Conservation (phyloP, 169 alveolate species). For the Cryptosporidium meleagridis region DNA sequence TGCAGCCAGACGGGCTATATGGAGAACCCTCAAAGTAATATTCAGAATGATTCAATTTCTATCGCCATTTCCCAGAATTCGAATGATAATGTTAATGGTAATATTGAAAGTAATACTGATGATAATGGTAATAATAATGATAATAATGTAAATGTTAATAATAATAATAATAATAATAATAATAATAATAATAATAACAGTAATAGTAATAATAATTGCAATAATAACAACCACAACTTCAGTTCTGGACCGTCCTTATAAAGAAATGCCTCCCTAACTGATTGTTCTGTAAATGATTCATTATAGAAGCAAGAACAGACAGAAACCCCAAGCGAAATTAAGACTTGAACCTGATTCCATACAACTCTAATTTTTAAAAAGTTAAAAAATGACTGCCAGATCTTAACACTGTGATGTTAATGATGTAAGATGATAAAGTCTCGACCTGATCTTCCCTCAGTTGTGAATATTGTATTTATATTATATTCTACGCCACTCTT, state of each 20-base stretch:
- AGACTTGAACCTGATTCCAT: not conserved
- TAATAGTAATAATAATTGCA: not conserved
- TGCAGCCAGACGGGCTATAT: not conserved
- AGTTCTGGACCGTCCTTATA: conserved; percentile 19
- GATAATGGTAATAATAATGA: not conserved
- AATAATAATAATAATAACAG: not conserved
- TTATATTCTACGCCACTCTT: conserved; percentile 2
- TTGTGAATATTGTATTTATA: conserved; percentile 26
- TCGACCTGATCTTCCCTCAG: not conserved
- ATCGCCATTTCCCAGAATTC: not conserved
- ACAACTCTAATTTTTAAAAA: conserved; percentile 2
- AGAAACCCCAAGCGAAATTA: not conserved
- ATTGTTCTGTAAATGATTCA: conserved; percentile 7
- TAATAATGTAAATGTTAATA: not conserved
- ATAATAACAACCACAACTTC: conserved; percentile 6
- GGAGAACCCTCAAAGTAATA: not conserved
- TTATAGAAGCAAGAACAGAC: conserved; percentile 8
- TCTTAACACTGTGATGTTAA: conserved; percentile 66
- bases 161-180: not conserved
- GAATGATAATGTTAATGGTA: not conserved
- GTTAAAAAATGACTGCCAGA: conserved; percentile 2
- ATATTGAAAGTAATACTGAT: not conserved
- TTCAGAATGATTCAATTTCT: not conserved
- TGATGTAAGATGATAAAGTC: conserved; percentile 22
- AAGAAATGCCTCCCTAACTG: not conserved